Conservation (phyloP, 2,329 filamentous ascomycete species). For the Colletotrichum camelliae region DNA sequence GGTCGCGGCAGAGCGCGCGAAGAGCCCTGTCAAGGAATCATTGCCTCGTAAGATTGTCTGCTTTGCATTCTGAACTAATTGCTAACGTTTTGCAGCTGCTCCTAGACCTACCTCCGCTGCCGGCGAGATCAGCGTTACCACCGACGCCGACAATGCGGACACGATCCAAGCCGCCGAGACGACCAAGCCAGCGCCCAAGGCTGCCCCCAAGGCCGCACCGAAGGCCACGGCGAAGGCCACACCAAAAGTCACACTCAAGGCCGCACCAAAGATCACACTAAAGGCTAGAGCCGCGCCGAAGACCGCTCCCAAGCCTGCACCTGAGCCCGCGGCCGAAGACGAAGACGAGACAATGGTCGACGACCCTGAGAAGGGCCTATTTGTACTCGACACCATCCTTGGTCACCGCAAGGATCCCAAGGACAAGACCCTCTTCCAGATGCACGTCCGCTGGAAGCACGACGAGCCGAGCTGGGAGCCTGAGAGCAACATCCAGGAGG, state of each 20-base stretch:
- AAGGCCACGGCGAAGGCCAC: background rate
- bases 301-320: background rate
- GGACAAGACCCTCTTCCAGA: constrained; percentile 29
- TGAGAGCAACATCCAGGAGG: constrained; percentile 38
- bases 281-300: background rate
- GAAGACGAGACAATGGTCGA: background rate
- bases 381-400: constrained; percentile 13
- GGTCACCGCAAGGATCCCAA: constrained; percentile 11
- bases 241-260: background rate
- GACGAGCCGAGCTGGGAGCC: constrained; percentile 36
- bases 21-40: background rate
- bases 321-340: background rate
- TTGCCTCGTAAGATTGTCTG: background rate
- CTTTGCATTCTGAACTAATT: too few relatives aligned
- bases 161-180: constrained; percentile 1
- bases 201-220: background rate
- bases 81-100: background rate
- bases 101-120: background rate
- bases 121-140: constrained; percentile 10
- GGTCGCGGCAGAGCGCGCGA: background rate
- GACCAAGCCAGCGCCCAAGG: background rate
- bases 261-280: background rate
- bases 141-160: background rate
- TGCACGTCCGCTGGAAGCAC: constrained; percentile 34
- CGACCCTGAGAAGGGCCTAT: background rate